These are phyloP conservation scores for Fraxinus velutina DNA, from an alignment of 305 asterid species.

Conservation along the genomic window DNA sequence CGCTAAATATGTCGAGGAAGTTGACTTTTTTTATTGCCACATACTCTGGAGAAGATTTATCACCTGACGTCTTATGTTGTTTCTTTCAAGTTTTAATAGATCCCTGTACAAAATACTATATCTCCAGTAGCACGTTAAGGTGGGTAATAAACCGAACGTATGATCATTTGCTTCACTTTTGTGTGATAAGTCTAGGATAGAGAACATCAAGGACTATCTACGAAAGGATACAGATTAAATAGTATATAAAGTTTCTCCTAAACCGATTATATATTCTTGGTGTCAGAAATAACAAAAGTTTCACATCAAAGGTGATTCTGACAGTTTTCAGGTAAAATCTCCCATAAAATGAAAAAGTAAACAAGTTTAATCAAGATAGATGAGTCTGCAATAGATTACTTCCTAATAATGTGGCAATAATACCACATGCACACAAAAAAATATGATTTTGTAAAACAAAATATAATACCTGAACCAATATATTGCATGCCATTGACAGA, in stretches of 20 bases:
- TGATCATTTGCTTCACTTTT: constrained; percentile 4
- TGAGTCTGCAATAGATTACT: constrained; percentile 4
- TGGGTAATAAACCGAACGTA: neutral
- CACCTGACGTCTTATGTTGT: neutral
- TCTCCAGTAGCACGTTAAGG: neutral
- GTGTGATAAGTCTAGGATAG: neutral
- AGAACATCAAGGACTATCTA: neutral
- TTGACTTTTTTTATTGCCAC: neutral
- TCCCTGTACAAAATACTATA: neutral
- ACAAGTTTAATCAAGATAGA: constrained; percentile 16
- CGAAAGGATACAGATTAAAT: neutral
- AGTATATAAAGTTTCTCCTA: constrained; percentile 1
- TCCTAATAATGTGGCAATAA: constrained; percentile 11
- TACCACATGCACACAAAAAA: constrained; percentile 9
- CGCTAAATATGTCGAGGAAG: neutral
- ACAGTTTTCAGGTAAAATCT: neutral
- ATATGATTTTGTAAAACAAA: constrained; percentile 11
- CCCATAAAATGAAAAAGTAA: neutral
- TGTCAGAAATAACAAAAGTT: constrained; percentile 12
- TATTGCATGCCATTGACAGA: constrained; percentile 69
- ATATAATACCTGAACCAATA: constrained; percentile 85
- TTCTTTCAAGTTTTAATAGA: constrained; percentile 1
- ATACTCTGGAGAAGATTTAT: neutral
- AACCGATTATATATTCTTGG: neutral
- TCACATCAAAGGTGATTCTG: neutral